Base-by-base conservation (phyloP, 2,329 filamentous ascomycete genomes). In the Rutstroemia sp. region DNA sequence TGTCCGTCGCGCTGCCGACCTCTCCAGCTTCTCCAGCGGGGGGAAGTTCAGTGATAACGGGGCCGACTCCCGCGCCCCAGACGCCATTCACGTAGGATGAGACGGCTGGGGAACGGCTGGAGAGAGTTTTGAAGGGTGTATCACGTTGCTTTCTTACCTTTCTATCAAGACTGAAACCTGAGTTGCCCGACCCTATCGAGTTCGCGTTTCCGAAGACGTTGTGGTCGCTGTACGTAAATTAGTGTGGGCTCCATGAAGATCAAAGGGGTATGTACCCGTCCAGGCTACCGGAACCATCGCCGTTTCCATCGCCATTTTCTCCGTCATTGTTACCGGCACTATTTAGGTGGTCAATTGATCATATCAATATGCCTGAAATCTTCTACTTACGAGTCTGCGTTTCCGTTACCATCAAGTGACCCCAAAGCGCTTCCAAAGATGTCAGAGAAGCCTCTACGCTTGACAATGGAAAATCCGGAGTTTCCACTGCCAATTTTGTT, bases 81-180 rank as follows among this genome's bases (percentile, higher is more conserved):
- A 52, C 25, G 10, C 50, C 50, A 3, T 52, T 37, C n/a, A 52
- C 4, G 25, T 52, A 37, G 30, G 50, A 34, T 42, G 50, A 52
- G 25, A 10, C 2, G 10, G 25, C 27, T 42, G 38, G 12, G 5
- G 25, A 6, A 10, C 7, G 27, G 5, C 6, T 37, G 25, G n/a
- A 21, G 10, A 37, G 23, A 17, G 25, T 19, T 27, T 23, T 12
- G n/a, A 27, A 34, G n/a, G 17, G 12, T 8, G 7, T 25, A 25
- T 19, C 17, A 38, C 30, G n/a, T 38, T 49, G 5, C 45, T 46
- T 45, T 37, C 50, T 46, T 52, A 52, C 50, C 50, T 52, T 52
- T 17, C 23, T 17, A 16, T 14, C 12, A 19, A 37, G 9, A 6
- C 19, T 37, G 12, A 46, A 23, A 17, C 41, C 41, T 17, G 41